Base-by-base conservation (phyloP, 2,329 filamentous ascomycete genomes). In the Neonectria coccinea region DNA sequence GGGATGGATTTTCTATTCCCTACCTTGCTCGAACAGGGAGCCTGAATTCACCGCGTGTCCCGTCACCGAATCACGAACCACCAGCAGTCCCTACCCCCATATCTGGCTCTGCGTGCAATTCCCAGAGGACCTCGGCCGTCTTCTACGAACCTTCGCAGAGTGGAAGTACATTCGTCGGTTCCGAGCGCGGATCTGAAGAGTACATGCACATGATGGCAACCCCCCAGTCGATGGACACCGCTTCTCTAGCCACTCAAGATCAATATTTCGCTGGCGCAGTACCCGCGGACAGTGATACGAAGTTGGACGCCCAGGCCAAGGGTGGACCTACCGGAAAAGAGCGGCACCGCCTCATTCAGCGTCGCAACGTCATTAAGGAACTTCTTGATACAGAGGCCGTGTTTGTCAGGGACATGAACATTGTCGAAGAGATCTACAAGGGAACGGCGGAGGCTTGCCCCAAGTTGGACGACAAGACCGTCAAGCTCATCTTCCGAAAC, bases 391-490 rank as follows among this genome's bases (percentile, higher is more conserved):
- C 96, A 0, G 96, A 99, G 77, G 90, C 93, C 52, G 90, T 91
- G 6, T 98, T 97, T 79, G 90, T 97, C 61, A 89, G 93, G 68
- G 96, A 99, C 77, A 95, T 99, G 93, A 97, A 94, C 77, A 95
- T 99, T 57, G 91, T 97, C 2, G 93, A 97, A 74, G 94, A 98
- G 75, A 98, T 99, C 59, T 99, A 98, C 84, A 97, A 97, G 79
- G 94, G 93, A 47, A 98, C 96, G 1, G 92, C 93, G 1, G 89
- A 92, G 70, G 91, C 92, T 11, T 94, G 92, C 60, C 89, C 93
- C 9, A 89, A 93, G 67, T 86, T 97, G 29, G 92, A 92, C 47
- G 83, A 88, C 45, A 92, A 95, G 68, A 97, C 97, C 67, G 90
- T 97, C 73, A 97, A 94, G 76, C 85, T 92, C 12, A 88, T 99